Base-by-base conservation (phyloP, 495 filamentous ascomycete species). In the Aspergillus haitiensis region DNA sequence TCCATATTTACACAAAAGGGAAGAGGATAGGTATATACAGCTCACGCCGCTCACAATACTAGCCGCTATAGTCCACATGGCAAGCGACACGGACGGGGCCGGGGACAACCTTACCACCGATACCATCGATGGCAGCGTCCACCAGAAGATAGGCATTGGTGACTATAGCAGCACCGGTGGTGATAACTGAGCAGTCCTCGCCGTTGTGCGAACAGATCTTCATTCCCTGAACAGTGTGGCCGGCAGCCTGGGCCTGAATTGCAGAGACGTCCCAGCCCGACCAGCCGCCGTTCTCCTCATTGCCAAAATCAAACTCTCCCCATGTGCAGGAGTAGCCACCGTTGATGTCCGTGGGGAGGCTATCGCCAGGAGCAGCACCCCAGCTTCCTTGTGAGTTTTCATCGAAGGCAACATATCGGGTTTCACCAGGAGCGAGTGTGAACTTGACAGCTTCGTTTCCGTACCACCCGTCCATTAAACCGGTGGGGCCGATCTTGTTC, bases 401-500 rank as follows among this genome's bases (percentile, higher is more conserved):
- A 50, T 78, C 74, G 58, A 85, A 75, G 4, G 78, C 81, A 31
- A 84, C 72, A 52, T 78, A 77, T 12, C 61, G 66, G 18, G 73
- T 74, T 33, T 76, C 75, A 0, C 75, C 74, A 16, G 78, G 65
- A 7, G 68, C 58, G n/a, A 85, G 69, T 16, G 68, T 60, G 49
- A 84, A 75, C 16, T 59, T 75, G 32, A 83, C 34, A 10, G 75
- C 75, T 4, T 76, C 73, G 47, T 75, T 60, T 6, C 70, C 73
- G 54, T 81, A 81, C 68, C 75, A 82, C n/a, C 80, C 74, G 40
- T 69, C 64, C 60, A 79, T 61, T 31, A 72, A 67, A 10, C 67
- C 71, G 51, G 79, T 75, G 0, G 72, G 70, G 2, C 75, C 80
- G 55, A 75, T 60, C 66, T 84, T 85, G 72, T 84, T 82, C 82